Percentiles rank a stretch among this genome's conserved stretches.
These are phyloP conservation scores for Butyriboletus loyo DNA, from an alignment of 768 basidiomycete species.

Conservation along the genomic window DNA sequence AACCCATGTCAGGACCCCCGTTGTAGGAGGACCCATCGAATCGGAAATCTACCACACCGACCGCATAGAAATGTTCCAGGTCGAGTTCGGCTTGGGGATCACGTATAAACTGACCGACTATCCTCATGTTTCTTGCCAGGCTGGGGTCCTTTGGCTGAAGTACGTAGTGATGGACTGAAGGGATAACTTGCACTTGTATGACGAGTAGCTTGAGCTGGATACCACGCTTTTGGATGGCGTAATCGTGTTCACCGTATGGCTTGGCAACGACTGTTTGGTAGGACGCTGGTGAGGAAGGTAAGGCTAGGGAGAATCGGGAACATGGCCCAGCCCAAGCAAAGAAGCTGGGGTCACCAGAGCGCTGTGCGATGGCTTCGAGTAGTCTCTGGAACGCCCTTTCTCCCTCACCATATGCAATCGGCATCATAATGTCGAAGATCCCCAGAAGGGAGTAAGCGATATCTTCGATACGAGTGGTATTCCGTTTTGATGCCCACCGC, in stretches of 20 bases:
- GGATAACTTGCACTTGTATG: neutral
- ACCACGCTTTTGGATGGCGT: conserved; percentile 9
- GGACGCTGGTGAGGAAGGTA: conserved; percentile 12
- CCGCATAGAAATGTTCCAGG: neutral
- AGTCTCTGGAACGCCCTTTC: conserved; percentile 11
- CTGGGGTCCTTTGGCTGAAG: neutral
- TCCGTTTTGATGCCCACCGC: conserved; percentile 14
- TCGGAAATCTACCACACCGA: conserved; percentile 9
- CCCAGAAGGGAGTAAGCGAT: conserved; percentile 9
- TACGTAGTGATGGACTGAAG: neutral
- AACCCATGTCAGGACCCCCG: neutral
- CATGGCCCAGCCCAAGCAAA: conserved; percentile 11
- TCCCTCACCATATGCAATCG: conserved; percentile 11
- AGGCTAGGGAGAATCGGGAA: conserved; percentile 4
- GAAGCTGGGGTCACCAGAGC: conserved; percentile 10
- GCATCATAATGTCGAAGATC: conserved; percentile 10
- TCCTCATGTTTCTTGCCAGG: neutral
- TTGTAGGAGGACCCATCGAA: neutral
- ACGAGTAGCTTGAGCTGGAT: conserved; percentile 8
- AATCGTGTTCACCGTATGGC: conserved; percentile 2
- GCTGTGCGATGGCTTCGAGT: conserved; percentile 11
- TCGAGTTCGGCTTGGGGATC: neutral
- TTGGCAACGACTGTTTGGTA: neutral
- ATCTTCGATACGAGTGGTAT: conserved; percentile 10
- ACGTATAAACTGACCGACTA: neutral